A percentile compares a stretch with the other conserved stretches of the same genome.
These are phyloP conservation scores for thale cress (Arabidopsis thaliana) DNA, from an alignment of 345 rosid genomes.

Conservation along the genomic window DNA sequence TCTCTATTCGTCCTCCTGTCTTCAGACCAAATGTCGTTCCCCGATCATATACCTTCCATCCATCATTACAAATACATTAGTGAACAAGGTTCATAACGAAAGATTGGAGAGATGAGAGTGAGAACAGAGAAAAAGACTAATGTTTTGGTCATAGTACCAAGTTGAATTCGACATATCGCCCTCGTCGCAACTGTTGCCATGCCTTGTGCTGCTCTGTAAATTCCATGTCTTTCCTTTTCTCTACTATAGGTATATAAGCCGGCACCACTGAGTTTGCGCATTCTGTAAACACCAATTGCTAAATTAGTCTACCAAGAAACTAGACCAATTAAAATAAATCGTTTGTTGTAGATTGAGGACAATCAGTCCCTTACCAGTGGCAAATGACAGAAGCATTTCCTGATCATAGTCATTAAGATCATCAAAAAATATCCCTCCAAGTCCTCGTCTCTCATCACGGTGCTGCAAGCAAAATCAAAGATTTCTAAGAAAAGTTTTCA, in stretches of 20 bases:
- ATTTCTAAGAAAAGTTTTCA: not conserved
- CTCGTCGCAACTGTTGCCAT: slow-evolving; percentile 97
- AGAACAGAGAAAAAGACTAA: slow-evolving; percentile 3
- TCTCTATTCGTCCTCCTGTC: slow-evolving; percentile 97
- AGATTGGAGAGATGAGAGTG: not conserved
- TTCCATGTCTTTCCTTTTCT: slow-evolving; percentile 76
- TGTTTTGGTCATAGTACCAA: slow-evolving; percentile 55
- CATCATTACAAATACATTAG: slow-evolving; percentile 23
- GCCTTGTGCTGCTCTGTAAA: slow-evolving; percentile 86
- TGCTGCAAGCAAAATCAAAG: slow-evolving; percentile 62
- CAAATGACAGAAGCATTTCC: slow-evolving; percentile 92
- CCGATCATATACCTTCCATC: slow-evolving; percentile 81
- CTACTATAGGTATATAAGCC: slow-evolving; percentile 89
- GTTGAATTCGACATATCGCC: slow-evolving; percentile 96
- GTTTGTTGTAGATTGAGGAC: not conserved
- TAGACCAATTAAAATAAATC: not conserved
- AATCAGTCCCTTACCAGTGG: slow-evolving; percentile 69
- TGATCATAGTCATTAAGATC: slow-evolving; percentile 91
- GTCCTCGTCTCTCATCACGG: slow-evolving; percentile 91
- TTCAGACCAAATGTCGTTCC: slow-evolving; percentile 98
- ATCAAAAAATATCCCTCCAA: slow-evolving; percentile 98
- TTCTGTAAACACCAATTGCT: slow-evolving; percentile 52
- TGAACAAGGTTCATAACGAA: not conserved
- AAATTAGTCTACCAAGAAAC: slow-evolving; percentile 31
- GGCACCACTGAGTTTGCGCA: slow-evolving; percentile 93